Base-by-base conservation (phyloP, 805 yeast species). In the Starmerella kuoi region DNA sequence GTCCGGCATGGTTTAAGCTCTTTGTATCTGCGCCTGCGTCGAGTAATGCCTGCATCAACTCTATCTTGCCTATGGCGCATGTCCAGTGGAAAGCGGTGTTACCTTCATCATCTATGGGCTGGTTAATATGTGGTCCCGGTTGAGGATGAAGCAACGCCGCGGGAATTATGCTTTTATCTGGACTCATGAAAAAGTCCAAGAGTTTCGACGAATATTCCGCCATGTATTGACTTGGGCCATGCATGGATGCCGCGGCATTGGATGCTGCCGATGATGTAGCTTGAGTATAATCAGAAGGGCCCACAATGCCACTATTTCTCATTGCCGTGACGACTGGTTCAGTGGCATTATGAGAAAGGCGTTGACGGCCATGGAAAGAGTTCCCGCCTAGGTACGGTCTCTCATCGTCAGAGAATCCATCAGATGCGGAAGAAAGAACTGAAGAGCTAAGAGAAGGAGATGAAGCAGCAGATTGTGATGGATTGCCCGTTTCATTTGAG, bases 31-130 rank as follows among this genome's bases (percentile, higher is more conserved):
- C 91, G 4, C 95, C 94, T 31, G 79, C 74, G 23, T 76, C 68
- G 24, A 84, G 62, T 32, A 91, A 67, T 12, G 86, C 72, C 51
- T 80, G 91, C 42, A 84, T 77, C 62, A 87, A 76, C 36, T 71
- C 72, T 26, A 79, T 62, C 57, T 79, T 83, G 3, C 97, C 98
- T 73, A 91, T 85, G 1, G 97, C 81, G 46, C 96, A 85, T 0
- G 97, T 94, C 96, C 97, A 91, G 61, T 91, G 98, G 52, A 91
- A 76, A 2, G 94, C 80, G 0, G 95, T 82, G 57, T 91, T 93
- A 1, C 95, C 93, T 56, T 91, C 96, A 45, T 83, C 87, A 58
- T 91, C 98, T 21, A 91, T 83, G 3, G 85, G 77, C 40, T 80
- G 83, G 64, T 78, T 72, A 47, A 82, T 70, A 50, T 81, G 74